A percentile compares a stretch with the other conserved stretches of the same genome.
Evolutionary conservation across 2,329 filamentous ascomycete species (phyloP).

Genomic region (Fusarium torulosum): DNA sequence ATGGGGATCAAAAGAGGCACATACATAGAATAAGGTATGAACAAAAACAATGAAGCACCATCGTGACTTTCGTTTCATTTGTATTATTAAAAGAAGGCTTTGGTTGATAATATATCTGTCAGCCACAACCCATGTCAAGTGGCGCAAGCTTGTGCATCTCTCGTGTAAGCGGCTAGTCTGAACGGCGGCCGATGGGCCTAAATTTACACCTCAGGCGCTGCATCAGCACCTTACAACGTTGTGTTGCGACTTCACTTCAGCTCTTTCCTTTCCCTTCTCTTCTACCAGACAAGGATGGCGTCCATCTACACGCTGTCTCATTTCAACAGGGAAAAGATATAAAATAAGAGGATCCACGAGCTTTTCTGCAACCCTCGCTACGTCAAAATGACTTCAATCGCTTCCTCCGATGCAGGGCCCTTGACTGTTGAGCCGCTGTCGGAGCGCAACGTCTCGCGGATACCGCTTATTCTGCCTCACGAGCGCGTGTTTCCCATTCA

Average conservation of each 20-base stretch:
- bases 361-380: not conserved
- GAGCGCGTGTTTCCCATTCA: constrained; percentile 82
- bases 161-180: constrained; percentile 21
- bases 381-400: constrained; percentile 41
- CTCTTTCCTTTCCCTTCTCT: constrained; percentile 1
- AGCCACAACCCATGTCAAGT: constrained; percentile 30
- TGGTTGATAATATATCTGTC: constrained; percentile 25
- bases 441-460: constrained; percentile 58
- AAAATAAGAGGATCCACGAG: not conserved
- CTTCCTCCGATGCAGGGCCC: constrained; percentile 46
- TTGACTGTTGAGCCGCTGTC: constrained; percentile 45
- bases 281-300: constrained; percentile 30
- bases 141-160: constrained; percentile 38
- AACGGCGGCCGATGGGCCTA: not conserved
- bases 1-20: not conserved
- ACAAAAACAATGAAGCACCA: constrained; percentile 9
- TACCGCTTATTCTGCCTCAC: constrained; percentile 72
- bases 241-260: constrained; percentile 7
- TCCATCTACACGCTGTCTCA: constrained; percentile 23
- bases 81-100: not conserved
- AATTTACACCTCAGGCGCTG: constrained; percentile 26
- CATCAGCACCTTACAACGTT: constrained; percentile 4
- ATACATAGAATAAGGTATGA: constrained; percentile 16
- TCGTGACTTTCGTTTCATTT: not conserved
- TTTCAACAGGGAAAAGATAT: constrained; percentile 7